phyloP scores from a whole-genome alignment of 192 early-diverging fungal species.

The Mortierella claussenii region DNA sequence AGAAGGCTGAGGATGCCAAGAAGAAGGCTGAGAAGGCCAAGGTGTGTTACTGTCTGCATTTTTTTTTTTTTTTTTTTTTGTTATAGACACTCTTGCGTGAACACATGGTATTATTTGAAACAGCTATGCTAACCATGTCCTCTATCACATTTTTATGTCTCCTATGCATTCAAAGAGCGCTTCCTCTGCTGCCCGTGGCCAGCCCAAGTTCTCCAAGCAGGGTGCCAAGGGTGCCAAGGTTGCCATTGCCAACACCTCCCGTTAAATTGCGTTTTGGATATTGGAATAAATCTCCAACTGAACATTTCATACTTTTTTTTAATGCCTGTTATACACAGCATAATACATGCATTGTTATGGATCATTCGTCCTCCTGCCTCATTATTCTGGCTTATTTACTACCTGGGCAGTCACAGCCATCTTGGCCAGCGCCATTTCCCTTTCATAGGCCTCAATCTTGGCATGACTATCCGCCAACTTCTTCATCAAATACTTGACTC shows the following conservation, averaged over 20 bases:
- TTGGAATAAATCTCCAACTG: conserved; percentile 27
- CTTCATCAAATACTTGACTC: conserved; percentile 68
- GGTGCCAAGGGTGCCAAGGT: conserved; percentile 81
- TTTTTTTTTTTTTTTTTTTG: not conserved
- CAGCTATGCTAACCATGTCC: too few species aligned
- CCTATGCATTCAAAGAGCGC: conserved; percentile 52
- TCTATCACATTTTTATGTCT: too few species aligned
- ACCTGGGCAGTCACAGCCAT: conserved; percentile 19
- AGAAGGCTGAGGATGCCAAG: conserved; percentile 87
- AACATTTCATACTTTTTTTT: too few species aligned
- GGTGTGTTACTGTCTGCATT: conserved; percentile 46
- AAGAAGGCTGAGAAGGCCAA: conserved; percentile 90
- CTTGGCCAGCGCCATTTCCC: conserved; percentile 47
- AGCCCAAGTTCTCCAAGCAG: conserved; percentile 85
- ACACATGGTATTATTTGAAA: too few species aligned
- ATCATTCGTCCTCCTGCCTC: too few species aligned
- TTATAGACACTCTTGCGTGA: not conserved
- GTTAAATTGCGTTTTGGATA: conserved; percentile 65
- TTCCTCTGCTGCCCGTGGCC: conserved; percentile 54
- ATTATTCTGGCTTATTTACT: not conserved
- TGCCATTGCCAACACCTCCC: conserved; percentile 84
- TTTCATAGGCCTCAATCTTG: conserved; percentile 65
- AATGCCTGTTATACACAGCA: too few species aligned
- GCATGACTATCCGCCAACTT: conserved; percentile 64
- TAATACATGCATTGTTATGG: too few species aligned